Conservation (phyloP, 768 basidiomycete species). For the Brasilioporus rufonigricans region DNA sequence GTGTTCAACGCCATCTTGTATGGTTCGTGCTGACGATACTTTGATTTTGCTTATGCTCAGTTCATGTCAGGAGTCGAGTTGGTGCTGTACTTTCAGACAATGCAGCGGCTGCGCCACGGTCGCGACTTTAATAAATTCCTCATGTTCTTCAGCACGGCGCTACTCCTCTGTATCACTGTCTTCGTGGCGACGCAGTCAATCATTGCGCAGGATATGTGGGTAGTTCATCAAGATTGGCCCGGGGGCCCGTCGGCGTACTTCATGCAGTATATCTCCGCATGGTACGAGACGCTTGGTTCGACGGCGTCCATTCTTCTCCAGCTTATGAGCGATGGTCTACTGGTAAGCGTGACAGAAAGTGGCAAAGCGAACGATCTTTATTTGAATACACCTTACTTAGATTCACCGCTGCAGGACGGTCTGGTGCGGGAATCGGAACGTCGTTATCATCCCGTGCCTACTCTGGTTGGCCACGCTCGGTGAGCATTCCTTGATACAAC, state of each 20-base stretch:
- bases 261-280: not conserved
- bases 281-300: not conserved
- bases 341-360: not conserved
- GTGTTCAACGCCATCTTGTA: not conserved
- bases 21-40: not conserved
- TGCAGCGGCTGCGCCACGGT: not conserved
- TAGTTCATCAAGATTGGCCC: not conserved
- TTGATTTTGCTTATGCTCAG: not conserved
- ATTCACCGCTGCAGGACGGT: not conserved
- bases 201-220: not conserved
- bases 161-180: not conserved
- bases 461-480: not conserved
- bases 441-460: not conserved
- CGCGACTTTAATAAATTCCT: not conserved
- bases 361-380: not conserved
- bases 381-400: not conserved
- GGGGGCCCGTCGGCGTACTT: not conserved
- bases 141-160: not conserved
- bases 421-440: too few species aligned
- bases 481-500: not conserved
- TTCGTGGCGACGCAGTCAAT: not conserved
- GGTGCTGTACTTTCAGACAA: not conserved
- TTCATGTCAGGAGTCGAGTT: not conserved
- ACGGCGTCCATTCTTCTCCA: not conserved
- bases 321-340: not conserved